Evolutionary conservation across 495 filamentous ascomycete genomes (phyloP).

Genomic region (Parathielavia appendiculata): DNA sequence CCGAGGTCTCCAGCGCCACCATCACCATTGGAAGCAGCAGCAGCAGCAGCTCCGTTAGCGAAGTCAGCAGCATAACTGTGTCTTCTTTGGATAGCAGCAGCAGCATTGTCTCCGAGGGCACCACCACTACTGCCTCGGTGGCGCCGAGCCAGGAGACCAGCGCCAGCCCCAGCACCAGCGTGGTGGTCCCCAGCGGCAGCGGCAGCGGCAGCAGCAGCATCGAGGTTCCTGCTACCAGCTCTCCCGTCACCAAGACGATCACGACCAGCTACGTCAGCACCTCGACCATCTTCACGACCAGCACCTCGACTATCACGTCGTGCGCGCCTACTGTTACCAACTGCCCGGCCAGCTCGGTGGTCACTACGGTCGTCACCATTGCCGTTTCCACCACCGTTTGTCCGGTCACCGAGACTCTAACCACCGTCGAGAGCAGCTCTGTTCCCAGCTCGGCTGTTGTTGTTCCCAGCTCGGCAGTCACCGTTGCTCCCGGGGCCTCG

Average conservation of each 20-base stretch:
- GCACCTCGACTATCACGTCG: conserved; percentile 54
- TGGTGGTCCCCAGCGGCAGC: conserved; percentile 1
- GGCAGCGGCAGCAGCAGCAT: conserved; percentile 12
- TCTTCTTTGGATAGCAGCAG: too few relatives aligned
- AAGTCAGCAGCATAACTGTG: too few relatives aligned
- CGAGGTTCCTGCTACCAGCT: conserved; percentile 19
- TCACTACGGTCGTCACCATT: conserved; percentile 52
- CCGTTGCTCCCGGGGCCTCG: background rate
- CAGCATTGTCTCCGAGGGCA: conserved; percentile 14
- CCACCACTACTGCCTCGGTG: conserved; percentile 16
- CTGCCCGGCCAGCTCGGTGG: conserved; percentile 52
- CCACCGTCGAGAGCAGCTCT: conserved; percentile 18
- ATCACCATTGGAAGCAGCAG: background rate
- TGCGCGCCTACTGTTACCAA: conserved; percentile 52
- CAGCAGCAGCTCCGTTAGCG: background rate
- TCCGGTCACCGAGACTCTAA: conserved; percentile 43
- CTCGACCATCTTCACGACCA: conserved; percentile 59
- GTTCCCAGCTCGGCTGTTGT: background rate
- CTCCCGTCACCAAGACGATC: conserved; percentile 27
- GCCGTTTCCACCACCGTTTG: conserved; percentile 60
- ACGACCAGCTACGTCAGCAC: conserved; percentile 42
- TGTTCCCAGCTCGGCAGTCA: background rate
- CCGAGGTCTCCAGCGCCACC: too few relatives aligned
- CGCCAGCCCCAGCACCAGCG: conserved; percentile 10
- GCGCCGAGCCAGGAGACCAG: background rate